Conservation (phyloP, 257 asterid genomes). For the Solanum dulcamara region DNA sequence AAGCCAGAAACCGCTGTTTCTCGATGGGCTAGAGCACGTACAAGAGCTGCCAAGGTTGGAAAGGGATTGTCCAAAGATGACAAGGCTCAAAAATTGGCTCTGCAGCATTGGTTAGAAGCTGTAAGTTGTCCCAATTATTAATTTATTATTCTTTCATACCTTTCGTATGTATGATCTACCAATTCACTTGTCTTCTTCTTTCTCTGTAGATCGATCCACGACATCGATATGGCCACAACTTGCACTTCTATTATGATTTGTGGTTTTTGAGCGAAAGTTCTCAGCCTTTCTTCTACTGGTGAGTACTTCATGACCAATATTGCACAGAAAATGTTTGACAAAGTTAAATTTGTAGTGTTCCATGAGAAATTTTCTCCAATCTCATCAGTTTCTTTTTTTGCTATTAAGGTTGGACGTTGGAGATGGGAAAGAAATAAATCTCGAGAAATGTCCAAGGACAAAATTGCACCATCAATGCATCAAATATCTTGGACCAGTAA, state of each 20-base stretch:
- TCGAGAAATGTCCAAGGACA: constrained; percentile 66
- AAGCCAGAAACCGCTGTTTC: constrained; percentile 84
- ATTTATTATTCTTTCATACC: background rate
- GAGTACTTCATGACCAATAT: constrained; percentile 4
- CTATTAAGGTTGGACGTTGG: constrained; percentile 82
- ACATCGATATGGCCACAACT: constrained; percentile 89
- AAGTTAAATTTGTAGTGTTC: background rate
- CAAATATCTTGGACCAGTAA: constrained; percentile 84
- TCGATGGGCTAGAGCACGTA: constrained; percentile 91
- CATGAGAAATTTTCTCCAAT: background rate
- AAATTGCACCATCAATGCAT: constrained; percentile 69
- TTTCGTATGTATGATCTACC: background rate
- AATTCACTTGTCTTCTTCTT: background rate
- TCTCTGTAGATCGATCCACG: constrained; percentile 87
- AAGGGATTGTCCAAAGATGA: constrained; percentile 93
- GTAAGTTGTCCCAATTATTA: constrained; percentile 37
- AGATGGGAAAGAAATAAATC: constrained; percentile 77
- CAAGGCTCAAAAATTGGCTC: constrained; percentile 82
- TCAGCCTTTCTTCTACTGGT: constrained; percentile 97
- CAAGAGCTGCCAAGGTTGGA: constrained; percentile 95
- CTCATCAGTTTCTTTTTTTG: background rate
- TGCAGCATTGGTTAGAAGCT: constrained; percentile 97
- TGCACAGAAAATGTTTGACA: background rate
- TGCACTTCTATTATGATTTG: constrained; percentile 77
- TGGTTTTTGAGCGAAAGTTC: constrained; percentile 83